phyloP scores from a whole-genome alignment of 2,329 filamentous ascomycete genomes.

The Phoma sp. region DNA sequence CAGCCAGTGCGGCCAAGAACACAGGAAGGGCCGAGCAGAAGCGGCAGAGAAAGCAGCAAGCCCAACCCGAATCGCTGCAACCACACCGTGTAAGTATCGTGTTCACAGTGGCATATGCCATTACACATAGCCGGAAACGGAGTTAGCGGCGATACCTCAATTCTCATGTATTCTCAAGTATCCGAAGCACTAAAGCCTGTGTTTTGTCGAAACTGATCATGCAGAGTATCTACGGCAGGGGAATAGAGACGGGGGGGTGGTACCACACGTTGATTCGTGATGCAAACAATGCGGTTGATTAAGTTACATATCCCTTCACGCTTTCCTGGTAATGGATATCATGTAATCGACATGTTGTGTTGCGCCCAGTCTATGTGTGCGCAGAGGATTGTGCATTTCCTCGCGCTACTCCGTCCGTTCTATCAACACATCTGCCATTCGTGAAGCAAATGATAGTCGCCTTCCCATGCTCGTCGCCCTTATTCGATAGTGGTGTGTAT shows the following conservation, averaged over 20 bases:
- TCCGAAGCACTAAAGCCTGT: too few species aligned
- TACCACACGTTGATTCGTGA: background rate
- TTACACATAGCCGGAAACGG: too few species aligned
- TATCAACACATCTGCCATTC: slow-evolving; percentile 4
- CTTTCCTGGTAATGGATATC: background rate
- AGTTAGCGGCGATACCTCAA: too few species aligned
- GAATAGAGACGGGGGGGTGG: too few species aligned
- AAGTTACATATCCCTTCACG: background rate
- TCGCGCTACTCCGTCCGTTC: background rate
- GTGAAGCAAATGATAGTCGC: slow-evolving; percentile 1
- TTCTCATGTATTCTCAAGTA: too few species aligned
- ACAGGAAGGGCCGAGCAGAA: slow-evolving; percentile 10
- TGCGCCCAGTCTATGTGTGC: slow-evolving; percentile 2
- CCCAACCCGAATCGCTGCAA: too few species aligned
- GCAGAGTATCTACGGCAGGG: too few species aligned
- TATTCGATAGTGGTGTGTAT: slow-evolving; percentile 17
- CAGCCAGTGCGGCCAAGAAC: slow-evolving; percentile 1
- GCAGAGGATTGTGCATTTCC: background rate
- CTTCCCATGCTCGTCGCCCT: slow-evolving; percentile 4
- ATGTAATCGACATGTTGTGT: background rate
- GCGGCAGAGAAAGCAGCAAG: background rate
- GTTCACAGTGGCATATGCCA: too few species aligned
- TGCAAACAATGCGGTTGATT: slow-evolving; percentile 3
- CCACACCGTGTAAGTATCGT: too few species aligned
- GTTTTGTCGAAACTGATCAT: too few species aligned